Base-by-base conservation (phyloP, 2,329 filamentous ascomycete species). In the Fusarium tupiense region DNA sequence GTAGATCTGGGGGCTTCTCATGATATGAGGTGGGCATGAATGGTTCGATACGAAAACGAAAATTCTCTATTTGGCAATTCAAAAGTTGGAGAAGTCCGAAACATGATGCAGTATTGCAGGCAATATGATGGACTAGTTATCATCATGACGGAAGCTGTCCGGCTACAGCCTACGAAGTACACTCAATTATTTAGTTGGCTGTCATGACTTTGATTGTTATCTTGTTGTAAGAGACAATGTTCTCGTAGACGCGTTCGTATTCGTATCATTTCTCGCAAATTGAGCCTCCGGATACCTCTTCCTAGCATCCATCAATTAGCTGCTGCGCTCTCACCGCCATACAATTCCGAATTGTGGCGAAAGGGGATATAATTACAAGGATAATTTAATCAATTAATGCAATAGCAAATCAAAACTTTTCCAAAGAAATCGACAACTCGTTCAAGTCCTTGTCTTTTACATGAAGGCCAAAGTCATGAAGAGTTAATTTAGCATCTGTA, bases 201-300 rank as follows among this genome's bases (percentile, higher is more conserved):
- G n/a, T 63, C 59, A 54, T 44, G 26, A 46, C 33, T 61, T 56
- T 16, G 11, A 29, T 24, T 29, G 49, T 65, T 54, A 43, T 53
- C 46, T 20, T 24, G 17, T 6, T 52, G 13, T 26, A 20, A 29
- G 19, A 41, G n/a, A 37, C 24, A 26, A 65, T 53, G 41, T 22
- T 54, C 60, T 77, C 75, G 75, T 77, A 69, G 61, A 65, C 77
- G 76, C 75, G 64, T 81, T 80, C 79, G 79, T 80, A 80, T 80
- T 80, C 79, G 79, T 79, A 79, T 77, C 64, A 37, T 46, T 59
- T 66, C 58, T 74, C 71, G 69, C 62, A 70, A 73, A 71, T 68
- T 61, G 56, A 52, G 50, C 56, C 47, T 66, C 64, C 63, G 75
- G 69, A 67, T 73, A 60, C 66, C 70, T 69, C 61, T 60, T 61